These are phyloP conservation scores for Monosporozyma yasuniensis DNA, from an alignment of 805 yeast species.

Conservation along the genomic window DNA sequence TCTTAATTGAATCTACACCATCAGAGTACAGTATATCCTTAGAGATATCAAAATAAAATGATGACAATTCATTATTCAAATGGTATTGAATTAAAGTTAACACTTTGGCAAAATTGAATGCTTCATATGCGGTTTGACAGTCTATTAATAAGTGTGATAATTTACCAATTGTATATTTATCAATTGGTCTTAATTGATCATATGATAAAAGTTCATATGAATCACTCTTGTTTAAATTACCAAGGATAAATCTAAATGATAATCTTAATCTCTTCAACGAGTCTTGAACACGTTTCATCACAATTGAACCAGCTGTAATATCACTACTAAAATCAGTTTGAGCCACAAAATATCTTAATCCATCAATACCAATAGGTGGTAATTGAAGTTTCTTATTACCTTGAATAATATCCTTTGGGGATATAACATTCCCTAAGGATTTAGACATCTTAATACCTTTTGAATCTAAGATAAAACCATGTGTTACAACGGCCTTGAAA, in stretches of 20 bases:
- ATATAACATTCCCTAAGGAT: conserved; percentile 73
- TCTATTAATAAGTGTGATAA: conserved; percentile 39
- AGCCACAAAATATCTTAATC: conserved; percentile 83
- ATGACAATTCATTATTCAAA: conserved; percentile 66
- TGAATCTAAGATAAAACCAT: conserved; percentile 86
- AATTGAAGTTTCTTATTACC: conserved; percentile 44
- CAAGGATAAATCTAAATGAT: conserved; percentile 72
- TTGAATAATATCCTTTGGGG: conserved; percentile 57
- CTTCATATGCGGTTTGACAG: conserved; percentile 39
- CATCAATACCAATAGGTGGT: conserved; percentile 79
- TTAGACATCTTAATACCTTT: conserved; percentile 89
- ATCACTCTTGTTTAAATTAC: conserved; percentile 51
- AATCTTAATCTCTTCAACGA: conserved; percentile 72
- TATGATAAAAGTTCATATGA: conserved; percentile 31
- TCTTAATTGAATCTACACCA: conserved; percentile 30
- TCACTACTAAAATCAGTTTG: conserved; percentile 81
- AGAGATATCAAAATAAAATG: conserved; percentile 76
- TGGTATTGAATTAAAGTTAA: conserved; percentile 61
- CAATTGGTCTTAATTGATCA: conserved; percentile 39
- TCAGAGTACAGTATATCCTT: conserved; percentile 85
- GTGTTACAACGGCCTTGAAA: conserved; percentile 69
- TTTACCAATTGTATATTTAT: conserved; percentile 53
- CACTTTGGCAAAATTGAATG: conserved; percentile 60
- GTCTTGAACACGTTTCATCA: conserved; percentile 69
- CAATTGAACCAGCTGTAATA: conserved; percentile 61